Evolutionary conservation across 2,329 filamentous ascomycete species (phyloP).

Genomic region (Trichoderma cornu-damae): DNA sequence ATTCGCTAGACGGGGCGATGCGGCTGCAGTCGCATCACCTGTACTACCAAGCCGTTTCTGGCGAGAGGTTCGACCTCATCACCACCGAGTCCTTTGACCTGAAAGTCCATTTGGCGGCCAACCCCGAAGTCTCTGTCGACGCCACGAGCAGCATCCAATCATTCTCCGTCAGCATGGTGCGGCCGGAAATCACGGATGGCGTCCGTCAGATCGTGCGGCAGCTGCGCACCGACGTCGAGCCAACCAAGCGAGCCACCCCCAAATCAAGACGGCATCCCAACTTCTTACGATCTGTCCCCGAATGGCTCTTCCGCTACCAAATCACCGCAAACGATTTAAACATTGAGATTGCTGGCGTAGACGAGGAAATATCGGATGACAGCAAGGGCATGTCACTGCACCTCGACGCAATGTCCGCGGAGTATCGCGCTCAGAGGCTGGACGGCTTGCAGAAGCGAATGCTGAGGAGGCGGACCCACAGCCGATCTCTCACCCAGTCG

Average conservation of each 20-base stretch:
- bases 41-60: constrained; percentile 87
- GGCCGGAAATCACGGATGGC: constrained; percentile 87
- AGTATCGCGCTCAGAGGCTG: constrained; percentile 78
- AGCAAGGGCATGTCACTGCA: constrained; percentile 80
- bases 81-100: constrained; percentile 84
- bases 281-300: constrained; percentile 71
- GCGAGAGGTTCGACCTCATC: constrained; percentile 78
- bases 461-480: constrained; percentile 66
- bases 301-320: constrained; percentile 79
- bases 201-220: constrained; percentile 87
- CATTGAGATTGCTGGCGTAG: constrained; percentile 83
- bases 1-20: constrained; percentile 76
- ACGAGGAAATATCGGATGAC: constrained; percentile 74
- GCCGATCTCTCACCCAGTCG: constrained; percentile 61
- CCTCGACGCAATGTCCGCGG: constrained; percentile 78
- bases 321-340: constrained; percentile 86
- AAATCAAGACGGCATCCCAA: constrained; percentile 53
- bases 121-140: constrained; percentile 78
- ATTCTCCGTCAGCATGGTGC: constrained; percentile 82
- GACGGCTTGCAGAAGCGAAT: constrained; percentile 57
- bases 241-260: constrained; percentile 48
- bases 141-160: constrained; percentile 76
- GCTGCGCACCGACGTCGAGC: constrained; percentile 64
- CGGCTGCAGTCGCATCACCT: constrained; percentile 80
- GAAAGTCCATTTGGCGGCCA: constrained; percentile 77